Evolutionary conservation across 2,329 filamentous ascomycete genomes (phyloP).

Genomic region (Diaporthe humulicola): DNA sequence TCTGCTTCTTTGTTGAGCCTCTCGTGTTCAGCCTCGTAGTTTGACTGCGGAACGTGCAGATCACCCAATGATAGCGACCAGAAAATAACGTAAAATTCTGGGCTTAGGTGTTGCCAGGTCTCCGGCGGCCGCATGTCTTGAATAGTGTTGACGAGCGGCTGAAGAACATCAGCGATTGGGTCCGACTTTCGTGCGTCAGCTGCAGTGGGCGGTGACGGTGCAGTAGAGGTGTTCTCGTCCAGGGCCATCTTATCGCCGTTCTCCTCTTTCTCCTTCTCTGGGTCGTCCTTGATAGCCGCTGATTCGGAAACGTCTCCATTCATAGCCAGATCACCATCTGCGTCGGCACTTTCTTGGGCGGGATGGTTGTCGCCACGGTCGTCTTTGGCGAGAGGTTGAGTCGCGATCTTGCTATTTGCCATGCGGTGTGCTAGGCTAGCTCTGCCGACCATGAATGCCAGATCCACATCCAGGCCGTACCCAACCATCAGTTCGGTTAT

Average conservation of each 20-base stretch:
- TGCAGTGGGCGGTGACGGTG: constrained; percentile 45
- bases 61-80: constrained; percentile 92
- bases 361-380: constrained; percentile 47
- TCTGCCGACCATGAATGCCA: constrained; percentile 89
- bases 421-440: constrained; percentile 79
- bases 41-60: constrained; percentile 79
- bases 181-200: constrained; percentile 54
- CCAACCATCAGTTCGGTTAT: constrained; percentile 80
- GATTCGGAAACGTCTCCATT: constrained; percentile 44
- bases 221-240: constrained; percentile 47
- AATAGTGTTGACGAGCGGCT: constrained; percentile 79
- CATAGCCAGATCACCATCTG: constrained; percentile 68
- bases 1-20: constrained; percentile 76
- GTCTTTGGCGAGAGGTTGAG: constrained; percentile 46
- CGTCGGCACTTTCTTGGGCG: constrained; percentile 53
- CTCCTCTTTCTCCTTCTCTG: constrained; percentile 41
- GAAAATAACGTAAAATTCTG: constrained; percentile 90
- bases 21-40: constrained; percentile 83
- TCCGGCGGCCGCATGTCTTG: constrained; percentile 71
- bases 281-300: constrained; percentile 14
- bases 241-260: constrained; percentile 48
- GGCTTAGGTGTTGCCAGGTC: constrained; percentile 78
- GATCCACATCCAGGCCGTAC: constrained; percentile 82
- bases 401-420: constrained; percentile 38
- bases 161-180: constrained; percentile 77